phyloP scores from a whole-genome alignment of 2,329 filamentous ascomycete genomes.

The Aspergillus transmontanensis region DNA sequence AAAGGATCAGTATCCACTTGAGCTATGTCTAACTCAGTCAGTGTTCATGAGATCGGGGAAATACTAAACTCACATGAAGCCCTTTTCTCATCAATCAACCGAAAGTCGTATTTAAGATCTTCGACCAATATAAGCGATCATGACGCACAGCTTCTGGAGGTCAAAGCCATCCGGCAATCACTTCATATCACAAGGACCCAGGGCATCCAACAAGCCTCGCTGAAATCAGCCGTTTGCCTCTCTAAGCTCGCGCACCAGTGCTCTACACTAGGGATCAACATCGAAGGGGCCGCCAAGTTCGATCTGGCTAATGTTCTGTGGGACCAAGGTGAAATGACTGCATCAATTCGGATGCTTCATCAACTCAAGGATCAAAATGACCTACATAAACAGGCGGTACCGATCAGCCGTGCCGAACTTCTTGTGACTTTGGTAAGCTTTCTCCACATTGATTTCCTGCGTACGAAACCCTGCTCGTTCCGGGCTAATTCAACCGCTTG shows the following conservation, averaged over 20 bases:
- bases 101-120: constrained; percentile 65
- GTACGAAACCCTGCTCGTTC: not conserved
- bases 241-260: constrained; percentile 74
- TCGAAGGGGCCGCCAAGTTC: constrained; percentile 75
- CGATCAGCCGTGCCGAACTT: constrained; percentile 74
- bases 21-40: constrained; percentile 27
- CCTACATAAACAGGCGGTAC: constrained; percentile 69
- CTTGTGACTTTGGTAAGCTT: constrained; percentile 72
- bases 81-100: constrained; percentile 75
- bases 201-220: constrained; percentile 78
- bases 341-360: constrained; percentile 87
- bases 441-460: not conserved
- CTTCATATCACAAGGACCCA: constrained; percentile 78
- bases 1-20: not conserved
- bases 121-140: constrained; percentile 63
- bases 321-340: constrained; percentile 87
- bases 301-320: constrained; percentile 89
- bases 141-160: constrained; percentile 71
- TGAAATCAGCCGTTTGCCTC: constrained; percentile 83
- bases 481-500: constrained; percentile 8
- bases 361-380: constrained; percentile 65
- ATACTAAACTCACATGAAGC: constrained; percentile 83
- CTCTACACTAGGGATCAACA: constrained; percentile 68
- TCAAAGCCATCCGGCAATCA: constrained; percentile 74
- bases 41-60: constrained; percentile 68